These are phyloP conservation scores for Colletotrichum sp. DNA, from an alignment of 2,329 filamentous ascomycete species.

Conservation along the genomic window DNA sequence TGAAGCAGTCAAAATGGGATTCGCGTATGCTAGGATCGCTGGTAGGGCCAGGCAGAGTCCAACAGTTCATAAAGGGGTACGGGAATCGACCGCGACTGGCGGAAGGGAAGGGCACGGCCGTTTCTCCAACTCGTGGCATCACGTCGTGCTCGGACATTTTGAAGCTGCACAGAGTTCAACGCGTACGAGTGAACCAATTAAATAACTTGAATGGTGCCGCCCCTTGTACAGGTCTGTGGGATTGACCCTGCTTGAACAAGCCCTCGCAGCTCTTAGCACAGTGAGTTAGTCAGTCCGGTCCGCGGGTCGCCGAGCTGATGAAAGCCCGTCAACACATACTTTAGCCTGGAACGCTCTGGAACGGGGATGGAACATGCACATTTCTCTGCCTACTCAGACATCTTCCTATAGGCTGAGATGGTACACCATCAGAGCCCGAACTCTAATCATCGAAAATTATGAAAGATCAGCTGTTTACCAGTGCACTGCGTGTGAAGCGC, in stretches of 20 bases:
- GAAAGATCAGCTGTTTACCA: constrained; percentile 2
- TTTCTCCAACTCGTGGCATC: not conserved
- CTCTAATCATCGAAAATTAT: not conserved
- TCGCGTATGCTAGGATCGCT: not conserved
- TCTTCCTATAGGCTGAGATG: not conserved
- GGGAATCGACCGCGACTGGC: not conserved
- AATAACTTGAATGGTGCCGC: not conserved
- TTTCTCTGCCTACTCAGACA: not conserved
- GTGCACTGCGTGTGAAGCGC: not conserved
- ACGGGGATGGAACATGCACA: constrained; percentile 27
- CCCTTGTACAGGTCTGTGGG: not conserved
- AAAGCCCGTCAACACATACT: not conserved
- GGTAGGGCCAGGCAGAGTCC: not conserved
- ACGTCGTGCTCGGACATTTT: not conserved
- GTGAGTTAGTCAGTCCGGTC: not conserved
- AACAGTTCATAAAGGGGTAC: not conserved
- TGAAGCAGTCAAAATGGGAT: not conserved
- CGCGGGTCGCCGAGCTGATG: not conserved
- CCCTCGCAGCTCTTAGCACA: not conserved
- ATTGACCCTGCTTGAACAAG: not conserved
- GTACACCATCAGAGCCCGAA: not conserved
- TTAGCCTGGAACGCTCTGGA: constrained; percentile 23
- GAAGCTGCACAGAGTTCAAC: not conserved
- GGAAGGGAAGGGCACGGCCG: not conserved
- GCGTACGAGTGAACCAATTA: not conserved